phyloP scores from a whole-genome alignment of 441 rosid species.

The Eutrema salsugineum region DNA sequence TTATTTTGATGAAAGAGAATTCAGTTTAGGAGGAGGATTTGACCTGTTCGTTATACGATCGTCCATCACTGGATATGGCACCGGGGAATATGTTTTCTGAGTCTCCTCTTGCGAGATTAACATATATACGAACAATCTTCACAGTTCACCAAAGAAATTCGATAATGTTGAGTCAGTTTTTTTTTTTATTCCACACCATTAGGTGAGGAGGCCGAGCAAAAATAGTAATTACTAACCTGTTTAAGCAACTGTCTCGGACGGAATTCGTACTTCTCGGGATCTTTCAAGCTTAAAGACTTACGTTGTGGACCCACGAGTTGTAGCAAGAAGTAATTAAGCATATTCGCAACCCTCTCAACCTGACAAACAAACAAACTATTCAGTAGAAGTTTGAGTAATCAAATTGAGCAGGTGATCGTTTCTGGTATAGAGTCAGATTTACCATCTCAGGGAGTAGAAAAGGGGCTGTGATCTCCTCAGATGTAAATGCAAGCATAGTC shows the following conservation, averaged over 20 bases:
- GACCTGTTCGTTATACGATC: constrained; percentile 96
- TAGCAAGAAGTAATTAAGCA: constrained; percentile 95
- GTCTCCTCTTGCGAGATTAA: constrained; percentile 93
- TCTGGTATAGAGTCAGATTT: constrained; percentile 10
- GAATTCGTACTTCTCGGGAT: constrained; percentile 97
- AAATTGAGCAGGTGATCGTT: neutral
- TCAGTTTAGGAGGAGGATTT: constrained; percentile 3
- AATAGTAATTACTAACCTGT: constrained; percentile 55
- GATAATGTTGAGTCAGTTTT: neutral
- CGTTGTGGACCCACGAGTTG: constrained; percentile 99
- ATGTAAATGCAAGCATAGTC: constrained; percentile 87
- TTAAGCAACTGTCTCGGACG: constrained; percentile 92
- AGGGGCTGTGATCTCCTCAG: constrained; percentile 94
- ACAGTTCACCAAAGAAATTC: constrained; percentile 15
- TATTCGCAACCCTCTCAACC: constrained; percentile 98
- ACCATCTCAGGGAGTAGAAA: constrained; percentile 99
- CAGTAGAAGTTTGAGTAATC: neutral
- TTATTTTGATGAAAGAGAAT: constrained; percentile 4
- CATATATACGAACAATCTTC: constrained; percentile 90
- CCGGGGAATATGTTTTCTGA: constrained; percentile 68
- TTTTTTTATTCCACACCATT: neutral
- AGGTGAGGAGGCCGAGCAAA: neutral
- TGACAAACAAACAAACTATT: constrained; percentile 24
- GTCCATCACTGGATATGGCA: constrained; percentile 95
- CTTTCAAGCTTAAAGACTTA: constrained; percentile 83